Evolutionary conservation across 257 asterid species (phyloP).

Genomic region (Salvia hispanica): DNA sequence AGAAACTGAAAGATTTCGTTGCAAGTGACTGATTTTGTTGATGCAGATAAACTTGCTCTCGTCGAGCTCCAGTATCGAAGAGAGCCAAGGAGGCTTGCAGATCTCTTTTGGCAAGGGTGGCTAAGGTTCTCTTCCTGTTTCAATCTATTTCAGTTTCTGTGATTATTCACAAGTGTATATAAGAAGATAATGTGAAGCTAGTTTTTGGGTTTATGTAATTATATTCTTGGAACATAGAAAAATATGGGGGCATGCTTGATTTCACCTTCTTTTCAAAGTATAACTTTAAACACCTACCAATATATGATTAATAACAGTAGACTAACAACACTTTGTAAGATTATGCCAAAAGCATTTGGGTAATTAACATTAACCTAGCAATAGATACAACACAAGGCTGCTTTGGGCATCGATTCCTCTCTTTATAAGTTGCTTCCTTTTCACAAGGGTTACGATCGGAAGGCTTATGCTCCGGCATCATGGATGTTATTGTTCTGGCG

Average conservation of each 20-base stretch:
- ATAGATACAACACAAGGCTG: slow-evolving; percentile 15
- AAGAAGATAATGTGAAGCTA: too few species aligned
- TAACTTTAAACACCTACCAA: too few species aligned
- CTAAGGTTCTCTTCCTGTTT: neutral
- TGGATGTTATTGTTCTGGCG: neutral
- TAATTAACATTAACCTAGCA: slow-evolving; percentile 25
- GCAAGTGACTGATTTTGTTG: neutral
- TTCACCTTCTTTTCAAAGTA: too few species aligned
- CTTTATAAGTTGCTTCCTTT: neutral
- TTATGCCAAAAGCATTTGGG: slow-evolving; percentile 2
- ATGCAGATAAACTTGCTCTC: slow-evolving; percentile 72
- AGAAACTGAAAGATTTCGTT: neutral
- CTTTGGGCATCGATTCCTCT: slow-evolving; percentile 11
- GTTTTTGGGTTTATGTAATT: neutral
- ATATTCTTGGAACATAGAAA: neutral
- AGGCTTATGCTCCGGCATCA: slow-evolving; percentile 15
- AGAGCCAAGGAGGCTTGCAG: slow-evolving; percentile 27
- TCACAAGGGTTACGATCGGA: slow-evolving; percentile 9
- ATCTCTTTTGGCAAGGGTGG: slow-evolving; percentile 43
- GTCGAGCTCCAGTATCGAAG: slow-evolving; percentile 44
- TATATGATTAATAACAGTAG: too few species aligned
- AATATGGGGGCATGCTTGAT: neutral
- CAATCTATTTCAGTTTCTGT: neutral
- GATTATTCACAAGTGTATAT: neutral
- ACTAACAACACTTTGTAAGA: neutral